Conservation (phyloP, 2,329 filamentous ascomycete species). For the Trichophyton benhamiae region DNA sequence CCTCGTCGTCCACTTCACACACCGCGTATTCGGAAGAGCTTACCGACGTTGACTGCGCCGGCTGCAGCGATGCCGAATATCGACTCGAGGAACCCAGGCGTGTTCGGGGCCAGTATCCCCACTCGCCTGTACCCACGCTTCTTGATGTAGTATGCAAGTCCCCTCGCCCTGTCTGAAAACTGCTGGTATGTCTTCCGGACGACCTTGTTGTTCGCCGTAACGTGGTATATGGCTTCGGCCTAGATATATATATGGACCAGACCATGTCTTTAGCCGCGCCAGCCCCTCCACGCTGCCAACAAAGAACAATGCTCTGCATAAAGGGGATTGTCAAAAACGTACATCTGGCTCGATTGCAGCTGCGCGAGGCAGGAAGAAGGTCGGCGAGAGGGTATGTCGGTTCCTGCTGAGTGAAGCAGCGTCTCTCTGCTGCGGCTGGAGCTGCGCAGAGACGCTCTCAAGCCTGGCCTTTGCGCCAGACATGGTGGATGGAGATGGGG, state of each 20-base stretch:
- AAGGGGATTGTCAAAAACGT: conserved; percentile 15
- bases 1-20: too few species aligned
- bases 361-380: conserved; percentile 73
- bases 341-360: conserved; percentile 75
- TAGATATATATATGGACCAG: conserved; percentile 15
- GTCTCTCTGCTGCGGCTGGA: conserved; percentile 18
- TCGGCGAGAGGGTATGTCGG: conserved; percentile 59
- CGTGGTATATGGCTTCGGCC: conserved; percentile 73
- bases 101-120: conserved; percentile 82
- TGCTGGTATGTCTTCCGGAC: conserved; percentile 68
- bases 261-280: neutral
- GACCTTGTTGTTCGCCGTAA: conserved; percentile 62
- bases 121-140: conserved; percentile 63
- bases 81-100: conserved; percentile 81
- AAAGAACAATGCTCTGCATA: neutral
- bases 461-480: conserved; percentile 20
- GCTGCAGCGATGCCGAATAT: conserved; percentile 80
- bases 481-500: conserved; percentile 13
- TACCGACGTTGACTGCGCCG: conserved; percentile 61
- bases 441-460: conserved; percentile 22
- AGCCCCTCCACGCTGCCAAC: too few species aligned
- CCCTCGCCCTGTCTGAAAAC: conserved; percentile 72
- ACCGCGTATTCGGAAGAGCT: neutral
- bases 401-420: conserved; percentile 26
- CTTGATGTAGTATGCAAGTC: conserved; percentile 74